phyloP scores from a whole-genome alignment of 441 rosid species.

The Populus tomentosa region DNA sequence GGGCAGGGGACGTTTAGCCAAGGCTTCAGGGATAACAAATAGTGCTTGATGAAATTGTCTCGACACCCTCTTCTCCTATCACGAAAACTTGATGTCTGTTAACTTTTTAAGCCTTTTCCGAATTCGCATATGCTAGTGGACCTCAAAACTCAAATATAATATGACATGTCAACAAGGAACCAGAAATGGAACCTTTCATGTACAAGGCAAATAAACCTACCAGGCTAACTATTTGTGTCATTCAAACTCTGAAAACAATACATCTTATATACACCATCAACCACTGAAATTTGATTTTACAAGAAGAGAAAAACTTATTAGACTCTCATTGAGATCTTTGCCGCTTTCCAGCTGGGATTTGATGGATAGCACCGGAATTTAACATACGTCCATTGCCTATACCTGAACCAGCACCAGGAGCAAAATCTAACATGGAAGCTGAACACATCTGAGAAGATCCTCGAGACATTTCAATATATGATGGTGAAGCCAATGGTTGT shows the following conservation, averaged over 20 bases:
- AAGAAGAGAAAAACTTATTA: conserved; percentile 5
- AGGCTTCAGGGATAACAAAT: not conserved
- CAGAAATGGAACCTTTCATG: not conserved
- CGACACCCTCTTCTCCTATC: not conserved
- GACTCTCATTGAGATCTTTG: conserved; percentile 50
- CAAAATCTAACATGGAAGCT: conserved; percentile 45
- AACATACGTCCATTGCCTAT: conserved; percentile 20
- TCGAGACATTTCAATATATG: conserved; percentile 24
- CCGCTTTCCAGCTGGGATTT: conserved; percentile 40
- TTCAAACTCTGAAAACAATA: conserved; percentile 12
- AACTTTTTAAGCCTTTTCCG: too few relatives aligned
- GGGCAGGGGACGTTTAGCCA: not conserved
- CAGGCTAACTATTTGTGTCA: conserved; percentile 12
- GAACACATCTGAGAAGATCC: conserved; percentile 40
- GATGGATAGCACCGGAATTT: conserved; percentile 16
- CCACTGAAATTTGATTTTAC: conserved; percentile 14
- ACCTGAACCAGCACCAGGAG: conserved; percentile 29
- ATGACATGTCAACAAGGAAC: not conserved
- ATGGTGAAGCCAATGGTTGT: conserved; percentile 14
- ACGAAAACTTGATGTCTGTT: not conserved
- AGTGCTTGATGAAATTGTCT: not conserved
- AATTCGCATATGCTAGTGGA: too few relatives aligned
- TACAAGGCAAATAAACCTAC: not conserved
- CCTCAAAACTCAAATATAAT: not conserved
- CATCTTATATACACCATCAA: conserved; percentile 35